phyloP scores from a whole-genome alignment of 176 grass and related monocot genomes.

The Musa itinerans region DNA sequence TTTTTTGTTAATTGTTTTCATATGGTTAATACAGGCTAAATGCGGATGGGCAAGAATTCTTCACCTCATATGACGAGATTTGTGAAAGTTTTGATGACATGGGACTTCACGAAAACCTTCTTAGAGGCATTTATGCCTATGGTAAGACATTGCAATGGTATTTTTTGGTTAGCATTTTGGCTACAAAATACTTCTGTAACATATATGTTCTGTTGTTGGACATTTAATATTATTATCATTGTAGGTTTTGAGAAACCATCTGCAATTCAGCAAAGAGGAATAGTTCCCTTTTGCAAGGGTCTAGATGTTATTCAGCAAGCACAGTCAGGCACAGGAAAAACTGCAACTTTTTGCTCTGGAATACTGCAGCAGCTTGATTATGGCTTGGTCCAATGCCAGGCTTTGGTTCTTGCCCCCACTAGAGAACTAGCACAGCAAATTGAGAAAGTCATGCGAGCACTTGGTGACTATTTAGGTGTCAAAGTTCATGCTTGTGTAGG shows the following conservation, averaged over 20 bases:
- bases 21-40: constrained; percentile 21
- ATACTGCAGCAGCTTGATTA: constrained; percentile 78
- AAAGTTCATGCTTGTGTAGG: constrained; percentile 84
- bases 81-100: constrained; percentile 61
- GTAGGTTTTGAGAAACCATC: constrained; percentile 53
- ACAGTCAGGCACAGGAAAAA: constrained; percentile 77
- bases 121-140: constrained; percentile 73
- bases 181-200: not conserved
- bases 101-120: constrained; percentile 63
- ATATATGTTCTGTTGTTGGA: not conserved
- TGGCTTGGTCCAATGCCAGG: constrained; percentile 49
- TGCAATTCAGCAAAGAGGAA: constrained; percentile 74
- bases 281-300: constrained; percentile 74
- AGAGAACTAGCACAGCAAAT: constrained; percentile 77
- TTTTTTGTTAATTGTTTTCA: too few species aligned
- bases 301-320: constrained; percentile 83
- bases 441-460: constrained; percentile 81
- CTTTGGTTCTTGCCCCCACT: constrained; percentile 63
- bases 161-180: not conserved
- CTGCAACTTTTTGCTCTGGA: constrained; percentile 77
- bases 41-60: constrained; percentile 45
- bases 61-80: constrained; percentile 65
- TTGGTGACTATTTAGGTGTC: constrained; percentile 72
- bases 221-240: not conserved
- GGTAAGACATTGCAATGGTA: constrained; percentile 19